Conservation (phyloP, 257 asterid genomes). For the Solanum clarkiae region DNA sequence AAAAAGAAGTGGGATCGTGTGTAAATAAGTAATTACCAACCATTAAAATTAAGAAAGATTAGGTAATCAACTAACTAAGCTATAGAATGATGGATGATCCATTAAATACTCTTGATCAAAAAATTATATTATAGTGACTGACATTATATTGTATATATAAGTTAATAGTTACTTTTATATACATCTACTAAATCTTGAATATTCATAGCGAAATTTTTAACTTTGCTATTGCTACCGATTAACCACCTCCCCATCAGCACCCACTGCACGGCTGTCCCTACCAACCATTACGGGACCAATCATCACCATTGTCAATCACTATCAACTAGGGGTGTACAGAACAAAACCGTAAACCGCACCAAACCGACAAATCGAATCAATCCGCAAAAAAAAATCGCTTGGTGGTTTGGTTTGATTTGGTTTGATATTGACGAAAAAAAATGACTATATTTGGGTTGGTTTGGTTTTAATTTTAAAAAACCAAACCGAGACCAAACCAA, state of each 20-base stretch:
- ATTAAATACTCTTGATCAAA: background rate
- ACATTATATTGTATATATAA: background rate
- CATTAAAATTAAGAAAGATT: no score
- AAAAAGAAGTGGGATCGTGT: no score
- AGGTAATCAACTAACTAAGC: background rate
- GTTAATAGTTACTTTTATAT: background rate
- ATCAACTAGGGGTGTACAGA: no score
- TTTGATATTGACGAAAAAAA: no score
- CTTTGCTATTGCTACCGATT: background rate
- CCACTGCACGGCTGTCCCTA: accelerated
- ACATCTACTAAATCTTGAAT: background rate
- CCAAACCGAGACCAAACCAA: no score
- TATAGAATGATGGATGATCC: background rate
- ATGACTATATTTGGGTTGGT: no score
- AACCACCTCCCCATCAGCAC: background rate
- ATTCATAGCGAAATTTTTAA: background rate
- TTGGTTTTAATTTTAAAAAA: no score
- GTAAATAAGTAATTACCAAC: no score
- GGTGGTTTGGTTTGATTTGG: no score
- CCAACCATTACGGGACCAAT: background rate
- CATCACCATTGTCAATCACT: background rate
- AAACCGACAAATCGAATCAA: no score
- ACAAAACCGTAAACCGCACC: no score
- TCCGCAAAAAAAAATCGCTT: no score
- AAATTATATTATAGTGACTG: background rate